These are phyloP conservation scores for Mycosphaerella sp. DNA, from an alignment of 2,329 filamentous ascomycete species.

Conservation along the genomic window DNA sequence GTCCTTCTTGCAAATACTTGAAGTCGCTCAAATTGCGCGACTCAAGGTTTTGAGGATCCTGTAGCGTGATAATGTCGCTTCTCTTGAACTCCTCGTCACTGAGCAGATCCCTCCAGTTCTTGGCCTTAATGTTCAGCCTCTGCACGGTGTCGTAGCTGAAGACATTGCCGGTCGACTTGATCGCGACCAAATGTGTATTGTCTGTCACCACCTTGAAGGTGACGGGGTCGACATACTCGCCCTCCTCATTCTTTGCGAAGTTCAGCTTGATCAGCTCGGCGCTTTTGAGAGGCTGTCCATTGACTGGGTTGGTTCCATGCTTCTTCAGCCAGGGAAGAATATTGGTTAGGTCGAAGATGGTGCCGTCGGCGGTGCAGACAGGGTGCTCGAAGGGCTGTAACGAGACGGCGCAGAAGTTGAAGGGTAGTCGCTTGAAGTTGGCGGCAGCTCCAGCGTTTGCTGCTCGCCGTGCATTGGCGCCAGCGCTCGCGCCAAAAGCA, in stretches of 20 bases:
- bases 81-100: slow-evolving; percentile 80
- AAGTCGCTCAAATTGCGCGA: slow-evolving; percentile 79
- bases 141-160: slow-evolving; percentile 96
- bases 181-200: slow-evolving; percentile 91
- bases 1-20: slow-evolving; percentile 81
- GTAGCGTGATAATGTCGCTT: slow-evolving; percentile 90
- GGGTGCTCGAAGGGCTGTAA: slow-evolving; percentile 93
- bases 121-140: slow-evolving; percentile 90
- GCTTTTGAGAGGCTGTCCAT: slow-evolving; percentile 69
- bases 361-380: slow-evolving; percentile 81
- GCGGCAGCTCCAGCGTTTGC: slow-evolving; percentile 49
- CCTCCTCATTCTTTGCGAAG: slow-evolving; percentile 85
- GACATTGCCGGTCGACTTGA: slow-evolving; percentile 83
- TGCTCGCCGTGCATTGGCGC: slow-evolving; percentile 56
- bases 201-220: slow-evolving; percentile 98
- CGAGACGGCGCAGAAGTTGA: slow-evolving; percentile 95
- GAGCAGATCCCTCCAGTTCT: slow-evolving; percentile 89
- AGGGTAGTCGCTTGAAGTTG: slow-evolving; percentile 82
- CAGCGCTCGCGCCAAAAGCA: slow-evolving; percentile 75
- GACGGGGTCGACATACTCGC: slow-evolving; percentile 90
- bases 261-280: slow-evolving; percentile 84
- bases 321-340: slow-evolving; percentile 93
- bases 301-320: slow-evolving; percentile 85
- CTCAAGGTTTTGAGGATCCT: slow-evolving; percentile 87
- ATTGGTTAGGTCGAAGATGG: slow-evolving; percentile 90